Evolutionary conservation across 441 rosid genomes (phyloP).

Genomic region (Biscutella laevigata): DNA sequence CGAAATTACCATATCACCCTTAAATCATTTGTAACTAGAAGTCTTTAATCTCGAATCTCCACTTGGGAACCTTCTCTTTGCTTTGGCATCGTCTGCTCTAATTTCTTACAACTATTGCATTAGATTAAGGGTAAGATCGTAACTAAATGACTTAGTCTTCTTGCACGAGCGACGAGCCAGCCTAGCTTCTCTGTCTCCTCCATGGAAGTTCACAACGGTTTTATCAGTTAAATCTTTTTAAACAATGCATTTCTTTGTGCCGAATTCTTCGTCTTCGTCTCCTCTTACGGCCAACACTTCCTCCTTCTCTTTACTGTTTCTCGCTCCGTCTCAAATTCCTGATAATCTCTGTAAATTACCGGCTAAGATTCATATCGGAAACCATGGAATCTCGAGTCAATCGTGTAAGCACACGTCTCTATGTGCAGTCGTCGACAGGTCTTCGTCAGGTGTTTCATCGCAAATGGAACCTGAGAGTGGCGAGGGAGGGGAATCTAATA

Average conservation of each 20-base stretch:
- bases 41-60: too few species aligned
- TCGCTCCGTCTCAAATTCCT: slow-evolving; percentile 37
- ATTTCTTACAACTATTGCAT: neutral
- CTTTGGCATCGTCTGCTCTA: too few species aligned
- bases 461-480: neutral
- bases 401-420: slow-evolving; percentile 23
- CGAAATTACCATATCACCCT: slow-evolving; percentile 27
- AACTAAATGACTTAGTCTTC: neutral
- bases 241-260: slow-evolving; percentile 44
- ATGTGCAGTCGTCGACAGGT: slow-evolving; percentile 32
- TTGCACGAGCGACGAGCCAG: slow-evolving; percentile 22
- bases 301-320: slow-evolving; percentile 34
- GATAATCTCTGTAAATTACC: slow-evolving; percentile 25
- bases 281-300: slow-evolving; percentile 35
- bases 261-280: slow-evolving; percentile 40
- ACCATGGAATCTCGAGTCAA: slow-evolving; percentile 24
- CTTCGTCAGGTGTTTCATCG: slow-evolving; percentile 13
- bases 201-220: slow-evolving; percentile 31
- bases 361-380: slow-evolving; percentile 27
- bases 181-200: slow-evolving; percentile 26
- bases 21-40: too few species aligned
- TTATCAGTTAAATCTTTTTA: slow-evolving; percentile 32
- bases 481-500: slow-evolving; percentile 14
- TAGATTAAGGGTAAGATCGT: slow-evolving; percentile 16
- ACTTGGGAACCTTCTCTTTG: too few species aligned